phyloP scores from a whole-genome alignment of 2,329 filamentous ascomycete species.

The Claviceps paspali region DNA sequence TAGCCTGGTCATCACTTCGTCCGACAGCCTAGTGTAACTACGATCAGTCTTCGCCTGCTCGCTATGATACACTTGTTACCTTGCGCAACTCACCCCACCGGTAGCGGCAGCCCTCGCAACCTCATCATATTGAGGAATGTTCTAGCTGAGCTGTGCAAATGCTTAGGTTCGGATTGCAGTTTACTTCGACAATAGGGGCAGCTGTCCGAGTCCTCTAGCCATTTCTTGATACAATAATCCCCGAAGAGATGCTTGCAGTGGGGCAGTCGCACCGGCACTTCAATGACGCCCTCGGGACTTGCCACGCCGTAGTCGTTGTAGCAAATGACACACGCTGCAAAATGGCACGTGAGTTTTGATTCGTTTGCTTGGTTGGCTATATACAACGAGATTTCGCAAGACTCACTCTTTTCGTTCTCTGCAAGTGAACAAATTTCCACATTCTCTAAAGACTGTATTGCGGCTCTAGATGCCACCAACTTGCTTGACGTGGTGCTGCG shows the following conservation, averaged over 20 bases:
- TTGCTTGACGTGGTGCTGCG: slow-evolving; percentile 28
- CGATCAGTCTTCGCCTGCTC: neutral
- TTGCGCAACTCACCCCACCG: slow-evolving; percentile 10
- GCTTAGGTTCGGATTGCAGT: slow-evolving; percentile 33
- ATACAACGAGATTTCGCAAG: neutral
- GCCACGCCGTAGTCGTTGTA: slow-evolving; percentile 45
- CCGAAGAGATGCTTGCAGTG: slow-evolving; percentile 51
- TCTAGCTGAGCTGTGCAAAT: slow-evolving; percentile 8
- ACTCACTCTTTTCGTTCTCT: slow-evolving; percentile 33
- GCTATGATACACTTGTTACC: too few relatives aligned
- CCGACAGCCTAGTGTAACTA: slow-evolving; percentile 4
- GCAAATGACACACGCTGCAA: slow-evolving; percentile 44
- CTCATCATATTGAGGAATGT: slow-evolving; percentile 19
- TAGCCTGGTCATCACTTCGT: slow-evolving; percentile 11
- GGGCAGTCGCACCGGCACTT: slow-evolving; percentile 41
- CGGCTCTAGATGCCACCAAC: slow-evolving; percentile 31
- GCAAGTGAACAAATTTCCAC: slow-evolving; percentile 29
- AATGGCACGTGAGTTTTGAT: neutral
- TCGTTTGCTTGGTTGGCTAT: neutral
- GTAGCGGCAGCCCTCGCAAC: slow-evolving; percentile 10
- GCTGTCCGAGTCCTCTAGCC: slow-evolving; percentile 46
- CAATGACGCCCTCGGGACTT: slow-evolving; percentile 42
- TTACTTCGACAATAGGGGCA: slow-evolving; percentile 52
- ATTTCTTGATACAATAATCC: slow-evolving; percentile 48
- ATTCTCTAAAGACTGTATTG: slow-evolving; percentile 30